These are phyloP conservation scores for Saccharomycopsis fermentans DNA, from an alignment of 805 yeast species.

Conservation along the genomic window DNA sequence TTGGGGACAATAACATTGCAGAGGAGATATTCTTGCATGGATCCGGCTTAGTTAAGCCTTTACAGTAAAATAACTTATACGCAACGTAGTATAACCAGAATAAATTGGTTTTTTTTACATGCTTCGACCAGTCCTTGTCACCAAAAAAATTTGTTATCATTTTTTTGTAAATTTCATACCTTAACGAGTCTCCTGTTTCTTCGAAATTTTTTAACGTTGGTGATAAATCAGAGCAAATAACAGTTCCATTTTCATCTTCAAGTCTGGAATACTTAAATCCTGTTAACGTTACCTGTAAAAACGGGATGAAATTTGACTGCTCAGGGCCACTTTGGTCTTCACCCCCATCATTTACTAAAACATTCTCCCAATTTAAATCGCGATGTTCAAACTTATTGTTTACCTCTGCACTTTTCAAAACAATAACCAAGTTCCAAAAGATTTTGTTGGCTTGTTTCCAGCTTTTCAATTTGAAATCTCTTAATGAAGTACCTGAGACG, in stretches of 20 bases:
- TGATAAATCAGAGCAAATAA: conserved; percentile 16
- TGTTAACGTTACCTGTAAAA: conserved; percentile 38
- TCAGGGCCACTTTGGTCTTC: conserved; percentile 8
- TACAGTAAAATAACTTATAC: conserved; percentile 37
- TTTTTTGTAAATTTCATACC: conserved; percentile 45
- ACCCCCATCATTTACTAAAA: conserved; percentile 30
- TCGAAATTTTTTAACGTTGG: not conserved
- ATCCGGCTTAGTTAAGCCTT: conserved; percentile 19
- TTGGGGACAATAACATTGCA: not conserved
- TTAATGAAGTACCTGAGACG: conserved; percentile 36
- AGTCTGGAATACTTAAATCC: conserved; percentile 51
- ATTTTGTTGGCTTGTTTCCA: conserved; percentile 34
- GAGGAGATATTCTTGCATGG: not conserved
- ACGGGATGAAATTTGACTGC: not conserved
- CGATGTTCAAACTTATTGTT: conserved; percentile 55
- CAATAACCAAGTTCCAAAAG: conserved; percentile 44
- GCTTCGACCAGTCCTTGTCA: conserved; percentile 22
- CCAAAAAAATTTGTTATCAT: conserved; percentile 22
- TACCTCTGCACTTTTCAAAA: conserved; percentile 43
- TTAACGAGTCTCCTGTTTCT: conserved; percentile 40
- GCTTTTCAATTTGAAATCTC: conserved; percentile 30
- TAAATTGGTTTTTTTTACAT: conserved; percentile 42
- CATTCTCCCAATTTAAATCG: conserved; percentile 58
- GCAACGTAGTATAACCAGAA: conserved; percentile 58
- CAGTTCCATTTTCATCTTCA: conserved; percentile 20